A percentile compares a stretch with the other conserved stretches of the same genome.
Conservation (phyloP, 192 early-diverging fungal species). For the Linnemannia elongata region DNA sequence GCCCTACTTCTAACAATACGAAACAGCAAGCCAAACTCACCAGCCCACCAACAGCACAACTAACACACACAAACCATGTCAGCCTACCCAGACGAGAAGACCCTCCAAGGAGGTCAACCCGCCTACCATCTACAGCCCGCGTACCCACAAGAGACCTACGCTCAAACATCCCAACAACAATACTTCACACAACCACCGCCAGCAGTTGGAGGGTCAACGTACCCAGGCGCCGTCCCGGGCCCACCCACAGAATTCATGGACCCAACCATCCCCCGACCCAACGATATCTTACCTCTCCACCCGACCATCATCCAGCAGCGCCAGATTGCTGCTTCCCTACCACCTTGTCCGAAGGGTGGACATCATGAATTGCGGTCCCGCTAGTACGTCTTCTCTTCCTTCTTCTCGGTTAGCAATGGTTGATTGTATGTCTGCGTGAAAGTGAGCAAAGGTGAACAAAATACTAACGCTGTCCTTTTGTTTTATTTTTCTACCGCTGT, state of each 20-base stretch:
- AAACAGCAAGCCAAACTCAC: not conserved
- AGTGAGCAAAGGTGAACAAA: not conserved
- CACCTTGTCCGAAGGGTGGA: constrained; percentile 48
- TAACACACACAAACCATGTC: not conserved
- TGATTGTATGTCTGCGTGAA: constrained; percentile 4
- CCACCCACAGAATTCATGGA: constrained; percentile 28
- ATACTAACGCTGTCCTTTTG: too few species aligned
- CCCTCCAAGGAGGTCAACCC: not conserved
- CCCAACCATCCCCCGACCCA: constrained; percentile 40
- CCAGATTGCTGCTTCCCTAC: constrained; percentile 43
- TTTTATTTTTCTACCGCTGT: not conserved
- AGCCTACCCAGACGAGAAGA: constrained; percentile 6
- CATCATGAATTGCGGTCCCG: constrained; percentile 41
- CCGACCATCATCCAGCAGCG: constrained; percentile 51
- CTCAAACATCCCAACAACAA: not conserved
- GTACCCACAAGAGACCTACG: not conserved
- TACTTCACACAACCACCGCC: not conserved
- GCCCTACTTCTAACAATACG: not conserved
- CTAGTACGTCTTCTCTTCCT: constrained; percentile 21
- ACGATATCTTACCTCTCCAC: constrained; percentile 49
- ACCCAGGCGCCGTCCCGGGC: constrained; percentile 26
- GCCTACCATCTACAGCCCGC: not conserved
- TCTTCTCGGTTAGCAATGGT: not conserved
- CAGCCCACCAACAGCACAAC: too few species aligned
- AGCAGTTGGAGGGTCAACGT: not conserved